These are phyloP conservation scores for Sphaerulina musiva DNA, from an alignment of 2,329 filamentous ascomycete genomes.

Conservation along the genomic window DNA sequence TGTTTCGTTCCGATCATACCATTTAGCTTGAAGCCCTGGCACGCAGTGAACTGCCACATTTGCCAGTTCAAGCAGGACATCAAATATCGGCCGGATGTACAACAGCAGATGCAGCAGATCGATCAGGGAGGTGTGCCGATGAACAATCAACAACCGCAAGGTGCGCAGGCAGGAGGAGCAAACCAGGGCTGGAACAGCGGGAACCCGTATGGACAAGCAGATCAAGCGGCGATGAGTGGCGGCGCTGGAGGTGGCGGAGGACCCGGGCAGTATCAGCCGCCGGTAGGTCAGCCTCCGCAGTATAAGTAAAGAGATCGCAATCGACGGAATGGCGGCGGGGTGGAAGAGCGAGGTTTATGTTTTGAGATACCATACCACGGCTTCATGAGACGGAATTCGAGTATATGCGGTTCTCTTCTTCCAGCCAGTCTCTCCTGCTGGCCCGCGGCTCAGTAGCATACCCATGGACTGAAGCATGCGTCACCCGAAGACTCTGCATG, in stretches of 20 bases:
- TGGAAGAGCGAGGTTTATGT: neutral
- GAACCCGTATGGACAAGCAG: slow-evolving; percentile 13
- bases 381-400: neutral
- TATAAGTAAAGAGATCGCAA: slow-evolving; percentile 8
- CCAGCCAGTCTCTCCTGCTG: neutral
- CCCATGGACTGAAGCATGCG: neutral
- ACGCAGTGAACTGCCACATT: slow-evolving; percentile 64
- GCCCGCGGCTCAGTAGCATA: neutral
- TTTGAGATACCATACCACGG: neutral
- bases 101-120: slow-evolving; percentile 32
- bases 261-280: slow-evolving; percentile 8
- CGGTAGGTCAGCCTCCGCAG: slow-evolving; percentile 6
- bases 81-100: slow-evolving; percentile 38
- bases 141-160: slow-evolving; percentile 21
- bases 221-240: slow-evolving; percentile 9
- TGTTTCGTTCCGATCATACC: slow-evolving; percentile 50
- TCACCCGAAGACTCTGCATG: neutral
- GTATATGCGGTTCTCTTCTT: neutral
- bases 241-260: slow-evolving; percentile 5
- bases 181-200: slow-evolving; percentile 26
- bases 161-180: slow-evolving; percentile 8
- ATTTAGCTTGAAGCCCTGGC: slow-evolving; percentile 51
- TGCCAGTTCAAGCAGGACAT: slow-evolving; percentile 66
- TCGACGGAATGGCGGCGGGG: neutral
- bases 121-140: slow-evolving; percentile 28